These are phyloP conservation scores for Phytopythium delawarense DNA, from an alignment of 352 stramenopile genomes.

Conservation along the genomic window DNA sequence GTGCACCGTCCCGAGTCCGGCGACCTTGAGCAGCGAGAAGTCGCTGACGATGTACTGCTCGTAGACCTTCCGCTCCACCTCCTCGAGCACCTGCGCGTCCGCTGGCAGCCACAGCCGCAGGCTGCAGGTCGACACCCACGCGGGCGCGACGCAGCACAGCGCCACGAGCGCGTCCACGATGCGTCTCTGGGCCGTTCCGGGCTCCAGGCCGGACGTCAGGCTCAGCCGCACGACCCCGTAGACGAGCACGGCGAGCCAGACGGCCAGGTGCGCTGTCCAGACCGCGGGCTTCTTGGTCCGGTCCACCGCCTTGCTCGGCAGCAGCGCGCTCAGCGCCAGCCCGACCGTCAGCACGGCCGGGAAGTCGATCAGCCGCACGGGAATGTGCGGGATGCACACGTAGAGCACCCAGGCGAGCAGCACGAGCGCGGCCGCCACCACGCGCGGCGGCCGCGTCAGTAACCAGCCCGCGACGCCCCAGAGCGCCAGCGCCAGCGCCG, in stretches of 20 bases:
- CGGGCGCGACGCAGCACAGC: slow-evolving; percentile 40
- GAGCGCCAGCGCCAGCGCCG: slow-evolving; percentile 40
- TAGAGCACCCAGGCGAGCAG: slow-evolving; percentile 43
- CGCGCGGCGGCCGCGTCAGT: slow-evolving; percentile 37
- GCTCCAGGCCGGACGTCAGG: slow-evolving; percentile 31
- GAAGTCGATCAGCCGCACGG: slow-evolving; percentile 45
- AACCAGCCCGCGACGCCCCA: slow-evolving; percentile 51
- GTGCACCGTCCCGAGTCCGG: slow-evolving; percentile 67
- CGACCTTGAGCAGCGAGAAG: slow-evolving; percentile 49
- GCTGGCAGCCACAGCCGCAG: slow-evolving; percentile 55
- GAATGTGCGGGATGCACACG: slow-evolving; percentile 44
- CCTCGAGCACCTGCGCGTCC: slow-evolving; percentile 41
- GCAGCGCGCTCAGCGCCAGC: slow-evolving; percentile 21
- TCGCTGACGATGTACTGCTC: slow-evolving; percentile 55
- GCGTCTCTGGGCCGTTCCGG: slow-evolving; percentile 22
- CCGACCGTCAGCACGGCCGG: slow-evolving; percentile 49
- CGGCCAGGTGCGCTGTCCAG: slow-evolving; percentile 4
- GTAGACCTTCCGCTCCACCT: slow-evolving; percentile 65
- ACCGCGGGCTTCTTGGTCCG: slow-evolving; percentile 12
- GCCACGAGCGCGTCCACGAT: slow-evolving; percentile 34
- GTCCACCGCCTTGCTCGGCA: slow-evolving; percentile 12
- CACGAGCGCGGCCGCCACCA: slow-evolving; percentile 23
- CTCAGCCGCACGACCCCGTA: slow-evolving; percentile 44
- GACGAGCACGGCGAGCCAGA: slow-evolving; percentile 27
- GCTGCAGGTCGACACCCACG: slow-evolving; percentile 47